Evolutionary conservation across 768 basidiomycete genomes (phyloP), one percentile per base, ranked within the genome.

Genomic region (Boletus rubroflammeus): DNA sequence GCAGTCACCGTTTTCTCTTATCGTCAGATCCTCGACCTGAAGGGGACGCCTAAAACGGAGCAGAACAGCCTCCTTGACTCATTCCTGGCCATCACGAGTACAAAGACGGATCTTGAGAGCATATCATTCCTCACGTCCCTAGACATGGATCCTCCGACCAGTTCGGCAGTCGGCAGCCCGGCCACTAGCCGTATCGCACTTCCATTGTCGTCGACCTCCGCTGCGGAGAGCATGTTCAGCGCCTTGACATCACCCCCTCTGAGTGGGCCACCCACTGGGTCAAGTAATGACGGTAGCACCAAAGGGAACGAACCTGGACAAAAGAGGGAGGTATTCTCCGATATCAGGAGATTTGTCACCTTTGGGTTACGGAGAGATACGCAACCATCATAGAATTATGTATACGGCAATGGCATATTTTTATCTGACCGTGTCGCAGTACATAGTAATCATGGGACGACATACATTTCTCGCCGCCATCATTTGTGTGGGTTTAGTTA

Each of bases 71-170:
- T 99, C 14, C 80, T 96, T 36, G 95, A 98, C 68, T 81, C 86
- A 21, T 99, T 98, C 76, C 76, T 98, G 38, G 88, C 90, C 7
- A 87, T 91, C 52, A 98, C 96, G 31, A 96, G 96, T 61, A 94
- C 90, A 5, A 91, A 93, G 67, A 80, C 83, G 26, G 93, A 98
- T 50, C 79, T 99, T 14, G 83, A 90, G 57, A 86, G 82, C 67
- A 88, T 90, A 0, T 98, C 97, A 0, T 98, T 99, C 79, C 81
- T 99, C 31, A 88, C 93, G 0, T 81, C 86, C 0, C 80, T 99
- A 31, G 97, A 99, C 70, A 99, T 99, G 97, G 95, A 98, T 59
- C 93, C 94, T 1, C 74, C 82, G 0, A 68, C 76, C 5, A 77
- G 72, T 45, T 72, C 78, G n/a, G 82, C 76, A 40, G 72, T 86